A percentile compares a stretch with the other conserved stretches of the same genome.
phyloP scores from a whole-genome alignment of 495 filamentous ascomycete genomes.

The Annulohypoxylon moriforme region DNA sequence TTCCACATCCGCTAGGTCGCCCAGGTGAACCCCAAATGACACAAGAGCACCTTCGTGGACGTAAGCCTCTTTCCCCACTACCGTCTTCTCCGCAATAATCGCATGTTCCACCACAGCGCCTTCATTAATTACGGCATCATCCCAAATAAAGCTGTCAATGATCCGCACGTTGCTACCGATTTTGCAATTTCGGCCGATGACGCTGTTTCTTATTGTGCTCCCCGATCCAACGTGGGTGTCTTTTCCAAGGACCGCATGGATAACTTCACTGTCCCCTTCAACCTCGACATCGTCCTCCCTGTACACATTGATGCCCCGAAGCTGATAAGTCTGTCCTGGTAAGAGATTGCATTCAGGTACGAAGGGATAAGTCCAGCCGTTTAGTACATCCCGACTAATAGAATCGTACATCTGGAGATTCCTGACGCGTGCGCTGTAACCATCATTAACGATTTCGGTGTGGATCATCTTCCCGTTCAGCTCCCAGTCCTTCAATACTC shows the following conservation, averaged over 20 bases:
- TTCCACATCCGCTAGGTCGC: constrained; percentile 59
- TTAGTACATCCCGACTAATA: constrained; percentile 87
- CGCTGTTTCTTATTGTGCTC: constrained; percentile 73
- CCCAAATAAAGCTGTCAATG: constrained; percentile 90
- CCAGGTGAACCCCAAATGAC: constrained; percentile 80
- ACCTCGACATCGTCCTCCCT: constrained; percentile 77
- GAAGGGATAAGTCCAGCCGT: constrained; percentile 91
- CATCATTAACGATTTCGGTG: constrained; percentile 84
- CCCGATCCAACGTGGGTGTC: constrained; percentile 80
- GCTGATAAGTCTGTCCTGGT: constrained; percentile 77
- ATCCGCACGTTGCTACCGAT: constrained; percentile 87
- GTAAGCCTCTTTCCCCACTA: constrained; percentile 74
- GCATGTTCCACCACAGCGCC: constrained; percentile 74
- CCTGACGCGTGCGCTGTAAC: constrained; percentile 82
- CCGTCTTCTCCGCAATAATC: constrained; percentile 77
- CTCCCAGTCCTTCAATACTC: constrained; percentile 95
- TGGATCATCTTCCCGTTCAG: constrained; percentile 96
- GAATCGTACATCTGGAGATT: constrained; percentile 92
- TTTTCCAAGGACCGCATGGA: constrained; percentile 78
- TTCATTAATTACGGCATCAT: constrained; percentile 80
- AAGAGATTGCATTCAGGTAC: constrained; percentile 90
- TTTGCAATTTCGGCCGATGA: constrained; percentile 83
- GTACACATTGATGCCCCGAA: constrained; percentile 75
- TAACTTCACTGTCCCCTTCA: constrained; percentile 56
- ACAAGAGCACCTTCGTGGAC: constrained; percentile 80